Percentiles rank a stretch among this genome's conserved stretches.
Conservation (phyloP, 805 yeast species). For the Tetrapisispora iriomotensis region DNA sequence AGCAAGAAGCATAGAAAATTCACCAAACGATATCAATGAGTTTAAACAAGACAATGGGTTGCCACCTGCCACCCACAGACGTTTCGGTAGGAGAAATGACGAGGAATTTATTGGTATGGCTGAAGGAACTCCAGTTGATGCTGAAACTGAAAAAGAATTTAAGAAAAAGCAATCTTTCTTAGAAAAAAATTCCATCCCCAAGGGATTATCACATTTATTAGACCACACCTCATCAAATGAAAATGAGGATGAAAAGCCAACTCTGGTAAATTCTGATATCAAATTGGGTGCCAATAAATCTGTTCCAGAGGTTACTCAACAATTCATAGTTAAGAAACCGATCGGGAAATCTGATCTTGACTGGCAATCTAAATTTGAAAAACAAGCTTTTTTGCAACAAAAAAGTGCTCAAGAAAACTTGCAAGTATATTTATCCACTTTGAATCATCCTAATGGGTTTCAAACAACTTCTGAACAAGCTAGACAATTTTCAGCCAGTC, state of each 20-base stretch:
- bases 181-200: constrained; percentile 45
- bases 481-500: not conserved
- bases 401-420: constrained; percentile 29
- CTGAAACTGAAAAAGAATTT: constrained; percentile 41
- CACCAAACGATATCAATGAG: constrained; percentile 22
- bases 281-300: too few relatives aligned
- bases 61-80: constrained; percentile 53
- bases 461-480: not conserved
- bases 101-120: constrained; percentile 29
- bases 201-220: constrained; percentile 40
- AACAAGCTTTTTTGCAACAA: constrained; percentile 28
- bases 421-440: constrained; percentile 20
- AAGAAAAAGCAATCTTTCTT: constrained; percentile 40
- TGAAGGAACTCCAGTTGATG: constrained; percentile 31
- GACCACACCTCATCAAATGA: not conserved
- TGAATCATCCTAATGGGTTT: not conserved
- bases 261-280: too few relatives aligned
- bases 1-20: constrained; percentile 31
- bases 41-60: constrained; percentile 43
- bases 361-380: constrained; percentile 27
- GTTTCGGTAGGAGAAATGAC: constrained; percentile 26
- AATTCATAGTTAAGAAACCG: constrained; percentile 28
- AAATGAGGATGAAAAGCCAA: not conserved
- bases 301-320: constrained; percentile 6
- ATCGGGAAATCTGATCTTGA: constrained; percentile 24